Conservation (phyloP, 345 rosid genomes). For the Arabidopsis suecica region DNA sequence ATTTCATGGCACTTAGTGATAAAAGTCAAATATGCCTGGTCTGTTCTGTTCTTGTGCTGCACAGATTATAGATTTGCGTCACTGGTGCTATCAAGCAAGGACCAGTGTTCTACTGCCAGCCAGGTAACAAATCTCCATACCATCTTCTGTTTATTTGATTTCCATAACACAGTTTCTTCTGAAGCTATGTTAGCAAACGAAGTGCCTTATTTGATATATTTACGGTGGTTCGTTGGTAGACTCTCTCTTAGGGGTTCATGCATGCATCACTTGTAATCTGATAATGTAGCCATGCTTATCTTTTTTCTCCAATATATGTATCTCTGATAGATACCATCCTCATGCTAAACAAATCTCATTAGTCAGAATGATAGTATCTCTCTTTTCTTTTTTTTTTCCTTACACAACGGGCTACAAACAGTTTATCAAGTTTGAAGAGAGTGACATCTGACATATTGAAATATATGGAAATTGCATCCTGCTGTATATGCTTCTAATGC, state of each 20-base stretch:
- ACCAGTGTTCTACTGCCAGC: slow-evolving; percentile 14
- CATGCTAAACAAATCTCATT: slow-evolving; percentile 12
- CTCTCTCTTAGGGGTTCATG: not conserved
- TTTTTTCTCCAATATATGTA: not conserved
- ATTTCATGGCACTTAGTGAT: not conserved
- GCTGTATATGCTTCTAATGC: slow-evolving; percentile 43
- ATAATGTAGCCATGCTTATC: not conserved
- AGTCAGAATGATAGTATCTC: slow-evolving; percentile 22
- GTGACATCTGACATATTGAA: slow-evolving; percentile 17
- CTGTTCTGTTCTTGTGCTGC: not conserved
- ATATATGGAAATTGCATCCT: slow-evolving; percentile 14
- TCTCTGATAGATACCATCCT: not conserved
- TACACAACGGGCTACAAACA: slow-evolving; percentile 23
- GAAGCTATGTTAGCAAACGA: slow-evolving; percentile 6
- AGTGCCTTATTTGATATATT: slow-evolving; percentile 1
- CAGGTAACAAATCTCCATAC: slow-evolving; percentile 30
- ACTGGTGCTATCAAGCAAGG: slow-evolving; percentile 16
- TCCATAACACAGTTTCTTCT: too few species aligned
- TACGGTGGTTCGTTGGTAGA: not conserved
- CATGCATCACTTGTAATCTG: slow-evolving; percentile 10
- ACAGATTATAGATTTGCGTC: not conserved
- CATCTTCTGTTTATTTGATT: not conserved
- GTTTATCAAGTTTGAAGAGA: slow-evolving; percentile 27
- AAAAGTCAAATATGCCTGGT: not conserved
- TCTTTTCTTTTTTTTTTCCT: not conserved